Conservation (phyloP, 768 basidiomycete species). For the Sarcodon aspratus region DNA sequence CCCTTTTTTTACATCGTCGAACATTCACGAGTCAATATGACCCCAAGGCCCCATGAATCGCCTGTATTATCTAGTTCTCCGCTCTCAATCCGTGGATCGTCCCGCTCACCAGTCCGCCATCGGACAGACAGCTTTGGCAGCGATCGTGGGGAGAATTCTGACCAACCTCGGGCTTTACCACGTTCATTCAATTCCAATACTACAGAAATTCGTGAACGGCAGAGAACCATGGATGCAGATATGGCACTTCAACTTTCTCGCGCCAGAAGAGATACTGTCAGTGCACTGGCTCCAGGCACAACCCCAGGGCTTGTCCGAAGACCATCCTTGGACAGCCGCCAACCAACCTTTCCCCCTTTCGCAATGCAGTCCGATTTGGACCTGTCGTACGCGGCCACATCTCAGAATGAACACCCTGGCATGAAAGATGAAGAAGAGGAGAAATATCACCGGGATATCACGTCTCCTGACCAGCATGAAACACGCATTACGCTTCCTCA, state of each 20-base stretch:
- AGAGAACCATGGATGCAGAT: conserved; percentile 89
- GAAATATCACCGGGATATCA: conserved; percentile 3
- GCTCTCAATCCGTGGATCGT: not conserved
- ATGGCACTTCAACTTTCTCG: conserved; percentile 77
- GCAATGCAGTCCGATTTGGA: conserved; percentile 14
- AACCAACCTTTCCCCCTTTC: conserved; percentile 8
- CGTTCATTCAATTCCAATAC: conserved; percentile 61
- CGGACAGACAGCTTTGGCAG: not conserved
- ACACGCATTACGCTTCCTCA: conserved; percentile 3
- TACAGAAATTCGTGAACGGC: conserved; percentile 71
- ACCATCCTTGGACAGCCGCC: conserved; percentile 16
- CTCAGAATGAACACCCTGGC: conserved; percentile 34
- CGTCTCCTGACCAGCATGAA: not conserved
- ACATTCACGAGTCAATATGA: not conserved
- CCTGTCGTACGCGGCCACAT: conserved; percentile 37
- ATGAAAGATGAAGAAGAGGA: conserved; percentile 21
- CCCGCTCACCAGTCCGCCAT: not conserved
- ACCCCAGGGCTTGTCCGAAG: conserved; percentile 19
- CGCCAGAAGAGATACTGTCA: conserved; percentile 54
- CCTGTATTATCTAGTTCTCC: not conserved
- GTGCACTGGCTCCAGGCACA: conserved; percentile 18
- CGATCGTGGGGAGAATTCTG: conserved; percentile 23
- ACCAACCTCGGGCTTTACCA: conserved; percentile 33
- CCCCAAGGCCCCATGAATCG: not conserved
- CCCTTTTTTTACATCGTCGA: too few species aligned